phyloP scores from a whole-genome alignment of 495 filamentous ascomycete species.

The Aspergillus olivimuriae region DNA sequence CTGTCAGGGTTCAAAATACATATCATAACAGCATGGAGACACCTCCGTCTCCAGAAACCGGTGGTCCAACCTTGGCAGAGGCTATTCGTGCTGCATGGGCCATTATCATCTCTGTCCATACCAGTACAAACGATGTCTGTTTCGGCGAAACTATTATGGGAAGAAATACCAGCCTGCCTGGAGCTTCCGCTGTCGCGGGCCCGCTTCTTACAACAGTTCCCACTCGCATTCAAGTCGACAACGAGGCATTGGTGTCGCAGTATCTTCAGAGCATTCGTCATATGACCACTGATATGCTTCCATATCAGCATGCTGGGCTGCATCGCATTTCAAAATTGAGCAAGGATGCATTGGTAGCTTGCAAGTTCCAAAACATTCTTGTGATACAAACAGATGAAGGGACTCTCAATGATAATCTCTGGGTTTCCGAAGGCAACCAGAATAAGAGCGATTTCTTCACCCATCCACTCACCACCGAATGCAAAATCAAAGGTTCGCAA shows the following conservation, averaged over 20 bases:
- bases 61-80: conserved; percentile 39
- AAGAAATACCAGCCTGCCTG: conserved; percentile 42
- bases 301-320: conserved; percentile 41
- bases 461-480: conserved; percentile 45
- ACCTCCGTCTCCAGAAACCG: conserved; percentile 10
- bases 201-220: conserved; percentile 50
- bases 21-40: conserved; percentile 24
- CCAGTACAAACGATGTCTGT: conserved; percentile 42
- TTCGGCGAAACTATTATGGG: conserved; percentile 53
- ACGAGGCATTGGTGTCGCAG: conserved; percentile 24
- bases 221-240: conserved; percentile 37
- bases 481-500: conserved; percentile 24
- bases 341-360: conserved; percentile 39
- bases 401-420: conserved; percentile 26
- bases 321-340: conserved; percentile 36
- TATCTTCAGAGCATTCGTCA: conserved; percentile 39
- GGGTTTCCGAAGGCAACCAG: conserved; percentile 40
- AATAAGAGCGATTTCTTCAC: conserved; percentile 42
- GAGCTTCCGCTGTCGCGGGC: conserved; percentile 45
- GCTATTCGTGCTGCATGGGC: conserved; percentile 51
- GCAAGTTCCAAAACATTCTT: conserved; percentile 58
- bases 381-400: conserved; percentile 44
- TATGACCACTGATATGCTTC: conserved; percentile 41
- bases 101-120: conserved; percentile 39
- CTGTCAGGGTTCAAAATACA: conserved; percentile 24